These are phyloP conservation scores for Suillus paluster DNA, from an alignment of 768 basidiomycete genomes.

Conservation along the genomic window DNA sequence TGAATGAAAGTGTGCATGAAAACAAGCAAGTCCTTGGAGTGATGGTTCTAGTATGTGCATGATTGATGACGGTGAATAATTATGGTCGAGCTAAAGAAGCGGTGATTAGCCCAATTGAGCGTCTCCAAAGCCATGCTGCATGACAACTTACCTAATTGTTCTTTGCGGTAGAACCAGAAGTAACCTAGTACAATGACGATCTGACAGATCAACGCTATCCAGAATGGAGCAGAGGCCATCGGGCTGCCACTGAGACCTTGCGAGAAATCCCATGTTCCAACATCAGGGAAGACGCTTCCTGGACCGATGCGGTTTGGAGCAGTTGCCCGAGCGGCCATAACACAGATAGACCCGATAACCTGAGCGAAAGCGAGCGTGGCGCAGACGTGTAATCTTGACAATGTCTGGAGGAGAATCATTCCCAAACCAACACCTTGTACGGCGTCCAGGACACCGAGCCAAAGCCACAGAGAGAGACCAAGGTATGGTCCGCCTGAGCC, in stretches of 20 bases:
- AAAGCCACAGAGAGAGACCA: constrained; percentile 89
- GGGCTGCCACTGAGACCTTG: constrained; percentile 78
- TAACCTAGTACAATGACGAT: constrained; percentile 88
- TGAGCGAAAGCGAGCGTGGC: constrained; percentile 92
- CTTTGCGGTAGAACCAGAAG: constrained; percentile 97
- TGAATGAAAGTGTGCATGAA: constrained; percentile 1
- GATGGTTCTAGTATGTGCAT: constrained; percentile 7
- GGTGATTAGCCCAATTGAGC: neutral
- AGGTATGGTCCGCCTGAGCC: constrained; percentile 86
- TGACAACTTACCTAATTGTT: constrained; percentile 73
- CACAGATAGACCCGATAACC: constrained; percentile 86
- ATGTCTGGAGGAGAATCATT: constrained; percentile 88
- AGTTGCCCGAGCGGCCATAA: constrained; percentile 91
- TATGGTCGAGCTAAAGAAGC: constrained; percentile 29
- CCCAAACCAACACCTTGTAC: constrained; percentile 94
- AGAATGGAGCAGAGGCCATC: constrained; percentile 84
- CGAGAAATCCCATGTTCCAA: constrained; percentile 87
- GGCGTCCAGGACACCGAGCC: constrained; percentile 94
- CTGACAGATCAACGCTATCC: constrained; percentile 82
- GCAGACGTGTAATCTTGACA: constrained; percentile 93
- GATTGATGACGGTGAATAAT: neutral
- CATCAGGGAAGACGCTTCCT: constrained; percentile 88
- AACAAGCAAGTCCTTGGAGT: constrained; percentile 5
- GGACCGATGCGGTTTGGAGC: constrained; percentile 91
- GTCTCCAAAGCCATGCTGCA: neutral